phyloP scores from a whole-genome alignment of 345 rosid genomes.

The Eucalyptus sideroxylon region DNA sequence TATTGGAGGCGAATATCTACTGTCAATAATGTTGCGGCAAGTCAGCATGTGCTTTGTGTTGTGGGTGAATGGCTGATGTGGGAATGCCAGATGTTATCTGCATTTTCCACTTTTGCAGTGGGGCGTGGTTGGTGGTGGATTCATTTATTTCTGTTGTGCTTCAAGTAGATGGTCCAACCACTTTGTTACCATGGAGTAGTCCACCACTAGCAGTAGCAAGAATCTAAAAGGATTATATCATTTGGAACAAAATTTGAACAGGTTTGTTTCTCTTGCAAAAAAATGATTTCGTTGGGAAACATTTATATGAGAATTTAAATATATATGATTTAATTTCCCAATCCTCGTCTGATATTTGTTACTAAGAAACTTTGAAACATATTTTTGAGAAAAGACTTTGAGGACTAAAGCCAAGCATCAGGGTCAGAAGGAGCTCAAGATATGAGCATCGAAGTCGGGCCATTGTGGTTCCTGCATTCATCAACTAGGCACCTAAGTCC shows the following conservation, averaged over 20 bases:
- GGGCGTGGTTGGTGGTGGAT: not conserved
- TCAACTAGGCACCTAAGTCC: not conserved
- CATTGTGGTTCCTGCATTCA: not conserved
- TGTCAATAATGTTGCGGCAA: not conserved
- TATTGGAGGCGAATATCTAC: not conserved
- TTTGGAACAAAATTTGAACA: not conserved
- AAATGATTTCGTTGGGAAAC: not conserved
- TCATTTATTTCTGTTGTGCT: not conserved
- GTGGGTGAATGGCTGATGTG: not conserved
- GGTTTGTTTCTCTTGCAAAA: not conserved
- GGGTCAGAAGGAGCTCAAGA: not conserved
- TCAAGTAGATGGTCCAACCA: not conserved
- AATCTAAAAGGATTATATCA: not conserved
- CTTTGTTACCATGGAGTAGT: not conserved
- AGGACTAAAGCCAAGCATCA: not conserved
- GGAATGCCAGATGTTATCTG: not conserved
- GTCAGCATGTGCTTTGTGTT: not conserved
- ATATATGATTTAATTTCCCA: not conserved
- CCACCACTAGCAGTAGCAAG: not conserved
- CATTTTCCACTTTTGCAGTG: not conserved
- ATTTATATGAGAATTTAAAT: not conserved
- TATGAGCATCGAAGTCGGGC: not conserved
- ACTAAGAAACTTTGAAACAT: not conserved
- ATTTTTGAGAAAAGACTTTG: not conserved
- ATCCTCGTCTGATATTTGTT: not conserved